phyloP scores from a whole-genome alignment of 176 grass and related monocot genomes.

The Cenchrus purpureus region DNA sequence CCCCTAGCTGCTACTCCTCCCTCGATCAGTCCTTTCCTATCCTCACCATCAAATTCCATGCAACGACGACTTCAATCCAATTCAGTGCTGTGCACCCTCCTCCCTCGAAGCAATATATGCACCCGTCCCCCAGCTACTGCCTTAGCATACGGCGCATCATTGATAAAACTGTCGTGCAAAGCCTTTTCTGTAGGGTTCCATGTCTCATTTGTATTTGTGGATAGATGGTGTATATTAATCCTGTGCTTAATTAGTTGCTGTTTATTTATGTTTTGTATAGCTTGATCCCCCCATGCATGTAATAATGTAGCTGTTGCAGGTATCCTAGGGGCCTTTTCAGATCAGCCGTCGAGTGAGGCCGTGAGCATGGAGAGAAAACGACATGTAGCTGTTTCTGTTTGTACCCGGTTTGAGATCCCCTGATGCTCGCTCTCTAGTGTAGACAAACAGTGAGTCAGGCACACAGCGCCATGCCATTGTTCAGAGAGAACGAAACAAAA shows the following conservation, averaged over 20 bases:
- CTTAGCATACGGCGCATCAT: neutral
- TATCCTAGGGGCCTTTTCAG: neutral
- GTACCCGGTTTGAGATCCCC: neutral
- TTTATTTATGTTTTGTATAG: neutral
- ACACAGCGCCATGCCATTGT: conserved; percentile 30
- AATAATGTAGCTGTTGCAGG: neutral
- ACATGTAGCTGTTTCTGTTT: neutral
- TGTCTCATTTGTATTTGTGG: neutral
- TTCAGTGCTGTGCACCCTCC: neutral
- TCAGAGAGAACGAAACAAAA: conserved; percentile 6
- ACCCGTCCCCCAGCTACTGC: neutral
- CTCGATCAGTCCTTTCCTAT: neutral
- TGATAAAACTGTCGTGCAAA: neutral
- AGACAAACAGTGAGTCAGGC: conserved; percentile 3
- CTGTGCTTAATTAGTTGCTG: neutral
- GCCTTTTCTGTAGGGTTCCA: neutral
- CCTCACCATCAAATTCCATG: conserved; percentile 29
- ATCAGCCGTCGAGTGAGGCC: neutral
- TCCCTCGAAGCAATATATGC: neutral
- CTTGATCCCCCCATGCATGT: neutral
- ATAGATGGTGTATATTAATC: too few species aligned
- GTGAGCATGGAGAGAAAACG: neutral
- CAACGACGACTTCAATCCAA: conserved; percentile 24
- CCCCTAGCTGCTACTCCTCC: neutral
- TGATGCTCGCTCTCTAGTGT: too few species aligned